Conservation (phyloP, 176 grass and related monocot genomes). For the Oryza glumipatula region DNA sequence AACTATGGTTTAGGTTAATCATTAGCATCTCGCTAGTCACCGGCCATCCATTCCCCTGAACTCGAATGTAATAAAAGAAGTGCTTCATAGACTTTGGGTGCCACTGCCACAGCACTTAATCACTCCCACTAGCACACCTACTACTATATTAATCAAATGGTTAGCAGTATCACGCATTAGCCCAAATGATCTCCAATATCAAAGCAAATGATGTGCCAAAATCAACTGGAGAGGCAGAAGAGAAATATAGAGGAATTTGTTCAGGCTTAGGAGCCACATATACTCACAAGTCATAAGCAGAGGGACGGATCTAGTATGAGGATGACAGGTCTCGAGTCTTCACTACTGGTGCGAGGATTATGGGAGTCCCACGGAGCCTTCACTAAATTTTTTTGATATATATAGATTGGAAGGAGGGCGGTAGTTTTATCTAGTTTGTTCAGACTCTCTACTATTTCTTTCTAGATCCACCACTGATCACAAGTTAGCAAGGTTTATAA, state of each 20-base stretch:
- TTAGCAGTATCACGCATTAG: background rate
- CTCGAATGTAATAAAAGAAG: background rate
- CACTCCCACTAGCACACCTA: background rate
- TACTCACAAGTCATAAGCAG: background rate
- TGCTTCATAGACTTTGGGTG: slow-evolving; percentile 9
- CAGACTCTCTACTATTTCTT: too few species aligned
- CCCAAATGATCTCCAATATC: background rate
- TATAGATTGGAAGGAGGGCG: too few species aligned
- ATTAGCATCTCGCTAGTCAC: background rate
- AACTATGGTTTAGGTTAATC: background rate
- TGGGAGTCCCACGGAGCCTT: too few species aligned
- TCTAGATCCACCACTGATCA: too few species aligned
- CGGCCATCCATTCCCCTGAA: background rate
- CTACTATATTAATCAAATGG: slow-evolving; percentile 7
- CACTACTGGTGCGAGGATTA: too few species aligned
- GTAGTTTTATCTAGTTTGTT: too few species aligned
- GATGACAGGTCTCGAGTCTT: too few species aligned
- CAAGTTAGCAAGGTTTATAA: too few species aligned
- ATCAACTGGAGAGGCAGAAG: background rate
- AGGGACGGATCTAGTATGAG: too few species aligned
- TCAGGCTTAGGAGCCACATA: background rate
- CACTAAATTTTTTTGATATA: too few species aligned
- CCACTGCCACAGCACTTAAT: slow-evolving; percentile 18
- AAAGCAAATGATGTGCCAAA: background rate
- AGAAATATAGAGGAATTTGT: background rate